These are phyloP conservation scores for Cladorrhinum sp. DNA, from an alignment of 2,329 filamentous ascomycete genomes.

Conservation along the genomic window DNA sequence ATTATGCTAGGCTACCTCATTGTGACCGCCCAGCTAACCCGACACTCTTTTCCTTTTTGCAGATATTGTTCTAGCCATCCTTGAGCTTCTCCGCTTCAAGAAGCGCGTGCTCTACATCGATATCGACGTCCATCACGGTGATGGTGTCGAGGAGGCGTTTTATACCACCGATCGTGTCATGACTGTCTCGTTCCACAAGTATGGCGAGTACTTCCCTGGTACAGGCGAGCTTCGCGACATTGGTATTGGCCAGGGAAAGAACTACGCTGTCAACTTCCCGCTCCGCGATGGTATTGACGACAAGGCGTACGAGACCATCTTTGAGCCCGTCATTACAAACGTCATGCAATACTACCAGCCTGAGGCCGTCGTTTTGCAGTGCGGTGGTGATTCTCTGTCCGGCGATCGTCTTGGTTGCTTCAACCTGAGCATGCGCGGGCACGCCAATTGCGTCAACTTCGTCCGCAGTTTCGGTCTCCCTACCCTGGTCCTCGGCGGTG, in stretches of 20 bases:
- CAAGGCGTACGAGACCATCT: slow-evolving; percentile 83
- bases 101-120: slow-evolving; percentile 96
- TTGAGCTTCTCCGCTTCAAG: slow-evolving; percentile 85
- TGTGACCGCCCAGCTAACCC: not conserved
- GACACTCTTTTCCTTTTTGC: slow-evolving; percentile 16
- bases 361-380: slow-evolving; percentile 90
- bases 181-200: slow-evolving; percentile 95
- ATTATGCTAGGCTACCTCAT: not conserved
- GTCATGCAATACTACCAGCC: slow-evolving; percentile 88
- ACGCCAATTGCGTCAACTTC: slow-evolving; percentile 90
- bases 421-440: slow-evolving; percentile 94
- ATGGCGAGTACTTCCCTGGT: slow-evolving; percentile 92
- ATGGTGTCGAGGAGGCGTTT: slow-evolving; percentile 83
- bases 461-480: slow-evolving; percentile 84
- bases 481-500: slow-evolving; percentile 88
- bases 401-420: slow-evolving; percentile 94
- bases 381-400: slow-evolving; percentile 90
- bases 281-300: slow-evolving; percentile 91
- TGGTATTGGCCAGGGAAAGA: slow-evolving; percentile 81
- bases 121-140: slow-evolving; percentile 83
- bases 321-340: slow-evolving; percentile 81
- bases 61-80: slow-evolving; percentile 95
- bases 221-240: slow-evolving; percentile 85
- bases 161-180: slow-evolving; percentile 81
- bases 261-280: slow-evolving; percentile 88